Evolutionary conservation across 768 basidiomycete genomes (phyloP), one percentile per base, ranked within the genome.

Genomic region (Boletus rex-veris): DNA sequence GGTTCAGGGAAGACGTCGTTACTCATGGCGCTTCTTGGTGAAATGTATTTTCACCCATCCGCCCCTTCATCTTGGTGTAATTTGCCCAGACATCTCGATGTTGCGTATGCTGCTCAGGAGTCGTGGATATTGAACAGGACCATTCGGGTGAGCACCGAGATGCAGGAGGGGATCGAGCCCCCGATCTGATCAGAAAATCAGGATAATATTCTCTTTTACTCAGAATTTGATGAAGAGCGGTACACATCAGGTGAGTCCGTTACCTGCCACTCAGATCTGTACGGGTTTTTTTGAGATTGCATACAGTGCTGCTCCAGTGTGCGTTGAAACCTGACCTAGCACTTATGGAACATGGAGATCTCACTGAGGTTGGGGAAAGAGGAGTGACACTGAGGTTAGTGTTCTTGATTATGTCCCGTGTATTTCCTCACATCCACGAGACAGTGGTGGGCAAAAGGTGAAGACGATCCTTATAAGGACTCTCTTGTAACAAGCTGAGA

Each of bases 51-150:
- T 62, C 64, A 77, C 15, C 79, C 77, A 3, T 71, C 72, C 8
- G 66, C 70, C 3, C 72, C 78, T 1, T 77, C 79, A 40, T 83
- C 86, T 0, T 86, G 80, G 78, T 86, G 77, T 66, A 82, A 80
- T 56, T 77, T 92, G 8, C 89, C 90, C 26, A 74, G 88, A 4
- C 71, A 72, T 6, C 75, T 76, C 2, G 88, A 90, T 5, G 77
- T 94, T 39, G 83, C 88, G 3, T 92, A 89, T 64, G 86, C 86
- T 8, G 85, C 86, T 4, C 91, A 95, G 66, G 89, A 91, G 64
- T 83, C 86, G 4, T 95, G 90, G 89, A 83, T 92, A 7, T 80
- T 85, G 65, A 91, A 90, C 59, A 85, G 84, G 53, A 89, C 87
- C 0, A 87, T 90, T 45, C 75, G 73, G 63, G 84, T 82, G 31